These are phyloP conservation scores for Sideroxylon spinosum DNA, from an alignment of 179 eudicot species.

Conservation along the genomic window DNA sequence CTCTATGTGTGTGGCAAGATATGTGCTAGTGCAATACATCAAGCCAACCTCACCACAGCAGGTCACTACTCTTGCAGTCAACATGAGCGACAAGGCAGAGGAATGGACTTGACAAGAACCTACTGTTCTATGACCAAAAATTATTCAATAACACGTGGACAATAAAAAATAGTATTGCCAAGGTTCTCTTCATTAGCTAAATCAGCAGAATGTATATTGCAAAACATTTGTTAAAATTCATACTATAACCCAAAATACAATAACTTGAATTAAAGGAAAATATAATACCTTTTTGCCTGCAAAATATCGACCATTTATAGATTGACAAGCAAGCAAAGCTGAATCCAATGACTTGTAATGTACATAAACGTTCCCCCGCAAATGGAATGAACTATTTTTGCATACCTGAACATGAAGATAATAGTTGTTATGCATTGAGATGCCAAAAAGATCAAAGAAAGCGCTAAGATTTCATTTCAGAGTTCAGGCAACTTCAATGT, in stretches of 20 bases:
- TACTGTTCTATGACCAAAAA: neutral
- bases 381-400: conserved; percentile 78
- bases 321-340: conserved; percentile 65
- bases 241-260: neutral
- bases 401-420: conserved; percentile 56
- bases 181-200: conserved; percentile 7
- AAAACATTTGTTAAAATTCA: conserved; percentile 9
- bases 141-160: neutral
- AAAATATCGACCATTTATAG: conserved; percentile 83
- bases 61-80: neutral
- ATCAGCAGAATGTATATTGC: neutral
- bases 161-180: neutral
- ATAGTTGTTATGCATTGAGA: neutral
- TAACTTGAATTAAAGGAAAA: conserved; percentile 9
- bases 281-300: conserved; percentile 81
- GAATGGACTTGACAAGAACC: neutral
- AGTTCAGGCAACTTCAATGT: neutral
- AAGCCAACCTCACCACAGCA: neutral
- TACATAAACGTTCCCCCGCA: conserved; percentile 92
- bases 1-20: too few relatives aligned
- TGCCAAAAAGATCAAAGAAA: neutral
- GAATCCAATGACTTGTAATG: conserved; percentile 80
- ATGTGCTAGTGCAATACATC: neutral
- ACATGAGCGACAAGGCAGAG: neutral
- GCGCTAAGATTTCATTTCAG: neutral